A percentile compares a stretch with the other conserved stretches of the same genome.
Evolutionary conservation across 1,284 basidiomycete species (phyloP).

Genomic region (Anthracocystis panici-leucophaei): DNA sequence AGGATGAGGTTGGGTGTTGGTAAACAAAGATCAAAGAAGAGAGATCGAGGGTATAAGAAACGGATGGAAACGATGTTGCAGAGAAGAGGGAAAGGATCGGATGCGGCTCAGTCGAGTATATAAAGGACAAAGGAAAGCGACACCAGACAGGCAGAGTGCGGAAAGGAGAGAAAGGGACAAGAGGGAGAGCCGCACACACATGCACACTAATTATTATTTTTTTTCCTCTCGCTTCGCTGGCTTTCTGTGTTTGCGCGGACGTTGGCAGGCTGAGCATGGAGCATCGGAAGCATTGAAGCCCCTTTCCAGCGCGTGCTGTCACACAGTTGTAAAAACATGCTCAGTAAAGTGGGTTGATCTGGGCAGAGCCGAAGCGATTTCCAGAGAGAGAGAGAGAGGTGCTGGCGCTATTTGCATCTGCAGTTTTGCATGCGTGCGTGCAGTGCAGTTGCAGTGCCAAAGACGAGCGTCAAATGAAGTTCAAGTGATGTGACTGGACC

Average conservation of each 20-base stretch:
- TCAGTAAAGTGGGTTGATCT: conserved; percentile 21
- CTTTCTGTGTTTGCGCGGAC: conserved; percentile 15
- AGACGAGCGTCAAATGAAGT: conserved; percentile 20
- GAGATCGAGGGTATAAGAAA: conserved; percentile 13
- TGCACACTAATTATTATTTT: conserved; percentile 5
- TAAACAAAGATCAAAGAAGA: conserved; percentile 10
- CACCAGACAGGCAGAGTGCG: conserved; percentile 16
- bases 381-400: neutral
- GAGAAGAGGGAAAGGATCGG: conserved; percentile 13
- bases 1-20: conserved; percentile 7
- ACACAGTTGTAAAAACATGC: neutral
- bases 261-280: neutral
- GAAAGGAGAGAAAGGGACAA: neutral
- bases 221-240: conserved; percentile 2
- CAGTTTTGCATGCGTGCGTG: conserved; percentile 1
- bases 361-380: conserved; percentile 13
- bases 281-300: neutral
- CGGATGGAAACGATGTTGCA: conserved; percentile 6
- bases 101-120: conserved; percentile 32
- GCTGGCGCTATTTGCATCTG: conserved; percentile 3
- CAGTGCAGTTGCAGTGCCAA: neutral
- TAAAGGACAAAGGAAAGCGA: conserved; percentile 26
- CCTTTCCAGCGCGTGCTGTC: conserved; percentile 4
- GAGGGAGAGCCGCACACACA: conserved; percentile 5
- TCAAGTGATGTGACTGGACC: conserved; percentile 3